Evolutionary conservation across 176 grass and related monocot genomes (phyloP), one percentile per base, ranked within the genome.

Genomic region (Rhynchospora pubera): DNA sequence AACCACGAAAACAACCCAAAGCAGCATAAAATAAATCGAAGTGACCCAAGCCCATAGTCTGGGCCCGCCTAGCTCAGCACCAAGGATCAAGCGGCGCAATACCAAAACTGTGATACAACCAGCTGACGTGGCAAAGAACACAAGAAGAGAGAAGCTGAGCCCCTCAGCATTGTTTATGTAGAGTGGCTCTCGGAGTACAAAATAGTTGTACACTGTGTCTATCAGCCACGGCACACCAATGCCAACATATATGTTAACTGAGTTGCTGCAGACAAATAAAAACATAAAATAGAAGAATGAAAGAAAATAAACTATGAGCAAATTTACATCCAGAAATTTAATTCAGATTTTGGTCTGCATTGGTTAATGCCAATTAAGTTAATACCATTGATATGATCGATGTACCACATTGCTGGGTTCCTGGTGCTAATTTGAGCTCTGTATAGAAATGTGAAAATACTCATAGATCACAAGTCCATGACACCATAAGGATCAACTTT

Each of bases 201-300:
- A 89, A 70, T 83, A 92, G 81, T 97, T 97, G 88, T 97, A 97
- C 4, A 77, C 69, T 50, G 94, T 94, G 83, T 94, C 7, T 50
- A 97, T 91, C 88, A 94, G 63, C 92, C 90, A 97, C 0, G 90
- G 92, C 13, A 97, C 65, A 15, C 94, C 92, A 50, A 97, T 97
- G 34, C 94, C 92, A 56, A 94, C 52, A 30, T 94, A 97, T 88
- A 97, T 97, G 71, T 97, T 97, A 44, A 97, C 94, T 0, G 92
- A 94, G 39, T 97, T 97, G 85, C 94, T 94, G 90, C 15, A 64
- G 45, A 57, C 24, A 52, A 56, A 74, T 13, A 23, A 60, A 7
- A 52, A 68, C 3, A 10, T 28, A 28, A 39, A 39, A 39, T 4
- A 5, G 34, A 39, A 39, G 34, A 39, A 39, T 2, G 34, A 39